Evolutionary conservation across 441 rosid species (phyloP), one percentile per base, ranked within the genome.

Genomic region (Bocquillonia castaneifolia): DNA sequence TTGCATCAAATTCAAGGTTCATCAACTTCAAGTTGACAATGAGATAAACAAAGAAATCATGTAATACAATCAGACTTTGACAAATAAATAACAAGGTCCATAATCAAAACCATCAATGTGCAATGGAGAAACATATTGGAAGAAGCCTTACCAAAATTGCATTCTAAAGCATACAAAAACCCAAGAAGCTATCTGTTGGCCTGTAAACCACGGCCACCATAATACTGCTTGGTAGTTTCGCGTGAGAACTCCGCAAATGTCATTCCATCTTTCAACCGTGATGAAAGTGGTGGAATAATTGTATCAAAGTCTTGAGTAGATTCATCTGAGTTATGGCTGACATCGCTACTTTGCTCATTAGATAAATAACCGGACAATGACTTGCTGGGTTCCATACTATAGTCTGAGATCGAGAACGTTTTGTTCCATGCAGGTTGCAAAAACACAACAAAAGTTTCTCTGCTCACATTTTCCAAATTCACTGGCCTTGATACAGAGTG

Each of bases 371-470:
- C 50, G 22, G 57, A 69, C n/a, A n/a, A n/a, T 28, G 73, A 71
- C 31, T 15, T 67, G 63, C 72, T 63, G 36, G 66, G 74, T 40
- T 83, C 78, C 77, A 69, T 59, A 10, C 65, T 68, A 67, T 75
- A 68, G 55, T 85, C 83, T 20, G 84, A 78, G 60, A 79, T 66
- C 39, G 88, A 82, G 70, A 93, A 85, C 23, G 80, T 78, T 74
- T 85, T 93, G 78, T 74, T 83, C 99, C 99, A 91, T 10, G 87
- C 78, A 63, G 99, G 96, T 75, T 88, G 99, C 70, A 89, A 60
- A 79, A 93, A 91, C 55, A 89, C 83, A 44, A 81, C 96, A 79
- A 91, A 91, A 55, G 90, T 89, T 81, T 89, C 91, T 67, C 96
- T 83, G 81, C 99, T 86, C 69, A 91, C 10, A 72, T 74, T 71